Percentiles rank a stretch among this genome's conserved stretches.
Conservation (phyloP, 2,329 filamentous ascomycete species). For the Daldinia sp. region DNA sequence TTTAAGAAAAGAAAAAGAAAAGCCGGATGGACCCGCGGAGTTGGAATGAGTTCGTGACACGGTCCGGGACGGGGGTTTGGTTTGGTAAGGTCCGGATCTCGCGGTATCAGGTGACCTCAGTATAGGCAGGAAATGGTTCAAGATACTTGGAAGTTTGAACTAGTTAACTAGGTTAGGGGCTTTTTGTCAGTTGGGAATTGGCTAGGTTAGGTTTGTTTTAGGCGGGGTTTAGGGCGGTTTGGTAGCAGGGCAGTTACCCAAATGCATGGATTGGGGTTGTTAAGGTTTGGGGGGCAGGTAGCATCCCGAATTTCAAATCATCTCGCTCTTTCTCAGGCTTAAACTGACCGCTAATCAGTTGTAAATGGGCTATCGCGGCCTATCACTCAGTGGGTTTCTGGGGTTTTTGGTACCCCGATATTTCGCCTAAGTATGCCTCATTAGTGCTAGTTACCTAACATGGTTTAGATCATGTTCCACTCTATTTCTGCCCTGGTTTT, state of each 20-base stretch:
- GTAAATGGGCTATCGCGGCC: neutral
- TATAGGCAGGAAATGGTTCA: slow-evolving; percentile 1
- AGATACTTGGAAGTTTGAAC: neutral
- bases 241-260: neutral
- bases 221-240: neutral
- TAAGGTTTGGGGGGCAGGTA: slow-evolving; percentile 23
- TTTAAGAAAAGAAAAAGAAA: too few species aligned
- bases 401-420: slow-evolving; percentile 4
- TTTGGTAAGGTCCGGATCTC: slow-evolving; percentile 1
- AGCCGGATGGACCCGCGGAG: too few species aligned
- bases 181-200: neutral
- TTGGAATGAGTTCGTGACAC: too few species aligned
- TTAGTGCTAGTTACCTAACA: slow-evolving; percentile 17
- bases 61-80: neutral
- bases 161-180: too few species aligned
- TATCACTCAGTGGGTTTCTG: neutral
- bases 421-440: slow-evolving; percentile 33
- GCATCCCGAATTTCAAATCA: slow-evolving; percentile 22
- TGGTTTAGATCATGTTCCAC: neutral
- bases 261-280: slow-evolving; percentile 8
- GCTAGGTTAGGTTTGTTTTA: neutral
- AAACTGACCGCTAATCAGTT: slow-evolving; percentile 25
- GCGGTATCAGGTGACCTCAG: slow-evolving; percentile 34
- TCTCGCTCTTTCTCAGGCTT: slow-evolving; percentile 7
- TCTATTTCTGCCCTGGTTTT: neutral